Conservation (phyloP, 176 grass and related monocot genomes). For the Aegilops speltoides region DNA sequence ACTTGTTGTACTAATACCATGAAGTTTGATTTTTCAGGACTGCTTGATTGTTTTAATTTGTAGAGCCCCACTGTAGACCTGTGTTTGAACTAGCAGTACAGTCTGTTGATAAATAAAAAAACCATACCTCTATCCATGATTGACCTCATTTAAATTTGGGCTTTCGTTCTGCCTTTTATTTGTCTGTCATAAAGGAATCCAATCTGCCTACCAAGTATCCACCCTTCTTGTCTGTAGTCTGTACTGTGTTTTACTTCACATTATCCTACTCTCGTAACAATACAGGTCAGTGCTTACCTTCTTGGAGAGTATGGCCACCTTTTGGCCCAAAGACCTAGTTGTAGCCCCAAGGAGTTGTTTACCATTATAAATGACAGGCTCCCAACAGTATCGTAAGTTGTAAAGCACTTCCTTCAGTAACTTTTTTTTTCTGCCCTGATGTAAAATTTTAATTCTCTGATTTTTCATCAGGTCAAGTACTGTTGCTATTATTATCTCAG, state of each 20-base stretch:
- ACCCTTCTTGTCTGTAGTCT: slow-evolving; percentile 3
- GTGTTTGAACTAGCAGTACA: background rate
- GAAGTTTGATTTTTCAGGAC: background rate
- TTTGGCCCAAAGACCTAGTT: slow-evolving; percentile 85
- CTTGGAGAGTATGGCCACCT: slow-evolving; percentile 98
- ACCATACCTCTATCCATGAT: slow-evolving; percentile 3
- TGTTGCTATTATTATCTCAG: slow-evolving; percentile 93
- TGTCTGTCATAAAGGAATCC: slow-evolving; percentile 6
- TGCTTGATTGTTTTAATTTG: slow-evolving; percentile 5
- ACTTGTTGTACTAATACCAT: background rate
- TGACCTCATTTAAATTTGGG: slow-evolving; percentile 12
- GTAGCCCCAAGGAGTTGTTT: slow-evolving; percentile 97
- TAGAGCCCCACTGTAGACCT: background rate
- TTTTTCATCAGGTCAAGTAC: slow-evolving; percentile 78
- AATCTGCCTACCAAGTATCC: slow-evolving; percentile 8
- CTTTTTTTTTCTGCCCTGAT: slow-evolving; percentile 20
- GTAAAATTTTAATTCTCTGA: slow-evolving; percentile 15
- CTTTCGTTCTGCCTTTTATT: slow-evolving; percentile 9
- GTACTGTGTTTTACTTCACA: background rate
- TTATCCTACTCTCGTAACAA: slow-evolving; percentile 19
- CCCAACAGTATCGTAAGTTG: slow-evolving; percentile 89
- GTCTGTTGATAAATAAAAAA: slow-evolving; percentile 10
- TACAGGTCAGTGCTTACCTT: slow-evolving; percentile 97
- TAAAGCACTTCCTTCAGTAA: slow-evolving; percentile 22
- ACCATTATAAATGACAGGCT: slow-evolving; percentile 92